Evolutionary conservation across 495 filamentous ascomycete genomes (phyloP).

Genomic region (Aspergillus incahuasiensis): DNA sequence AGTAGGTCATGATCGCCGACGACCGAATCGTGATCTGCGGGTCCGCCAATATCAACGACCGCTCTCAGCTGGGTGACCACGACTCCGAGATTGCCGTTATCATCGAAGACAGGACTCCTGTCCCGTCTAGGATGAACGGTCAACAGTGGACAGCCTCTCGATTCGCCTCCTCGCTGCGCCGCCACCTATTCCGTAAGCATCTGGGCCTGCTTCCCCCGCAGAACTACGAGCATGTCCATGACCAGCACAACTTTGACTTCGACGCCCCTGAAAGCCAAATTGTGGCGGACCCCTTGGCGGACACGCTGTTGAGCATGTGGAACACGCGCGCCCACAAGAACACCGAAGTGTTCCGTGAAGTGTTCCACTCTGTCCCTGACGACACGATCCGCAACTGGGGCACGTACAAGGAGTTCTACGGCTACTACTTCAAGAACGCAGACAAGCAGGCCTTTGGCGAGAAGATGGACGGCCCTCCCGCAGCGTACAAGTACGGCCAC

Average conservation of each 20-base stretch:
- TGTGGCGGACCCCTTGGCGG: constrained; percentile 70
- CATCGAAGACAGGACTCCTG: constrained; percentile 68
- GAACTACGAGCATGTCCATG: constrained; percentile 54
- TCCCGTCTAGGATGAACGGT: constrained; percentile 70
- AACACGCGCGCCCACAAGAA: constrained; percentile 68
- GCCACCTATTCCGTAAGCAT: constrained; percentile 87
- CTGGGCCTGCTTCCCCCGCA: constrained; percentile 78
- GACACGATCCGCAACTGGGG: constrained; percentile 78
- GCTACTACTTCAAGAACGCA: constrained; percentile 62
- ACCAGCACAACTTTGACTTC: constrained; percentile 71
- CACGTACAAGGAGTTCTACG: constrained; percentile 79
- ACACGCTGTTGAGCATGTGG: constrained; percentile 67
- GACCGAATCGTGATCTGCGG: constrained; percentile 86
- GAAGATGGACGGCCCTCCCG: constrained; percentile 35
- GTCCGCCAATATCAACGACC: constrained; percentile 92
- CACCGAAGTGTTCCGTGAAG: constrained; percentile 77
- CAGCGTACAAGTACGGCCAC: constrained; percentile 70
- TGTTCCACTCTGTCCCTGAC: constrained; percentile 85
- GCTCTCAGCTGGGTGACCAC: constrained; percentile 82
- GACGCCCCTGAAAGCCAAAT: constrained; percentile 65
- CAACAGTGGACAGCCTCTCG: constrained; percentile 62
- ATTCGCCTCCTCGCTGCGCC: constrained; percentile 81
- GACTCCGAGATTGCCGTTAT: constrained; percentile 82
- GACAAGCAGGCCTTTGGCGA: constrained; percentile 41
- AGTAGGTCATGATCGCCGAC: constrained; percentile 79